A percentile compares a stretch with the other conserved stretches of the same genome.
These are phyloP conservation scores for Jaltomata sinuosa DNA, from an alignment of 257 asterid genomes.

Conservation along the genomic window DNA sequence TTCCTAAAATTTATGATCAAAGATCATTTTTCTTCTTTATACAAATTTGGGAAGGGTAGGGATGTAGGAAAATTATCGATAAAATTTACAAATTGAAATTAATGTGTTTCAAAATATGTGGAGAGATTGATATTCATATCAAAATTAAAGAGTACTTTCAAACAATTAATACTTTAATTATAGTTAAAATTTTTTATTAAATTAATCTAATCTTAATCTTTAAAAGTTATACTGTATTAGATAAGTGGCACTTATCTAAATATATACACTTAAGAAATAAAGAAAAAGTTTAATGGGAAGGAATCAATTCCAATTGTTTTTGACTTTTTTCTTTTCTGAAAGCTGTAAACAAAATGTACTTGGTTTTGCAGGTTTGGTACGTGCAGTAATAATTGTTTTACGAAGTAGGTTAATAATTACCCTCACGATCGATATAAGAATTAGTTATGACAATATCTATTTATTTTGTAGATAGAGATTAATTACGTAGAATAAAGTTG, in stretches of 20 bases:
- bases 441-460: too few species aligned
- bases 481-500: too few species aligned
- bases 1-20: background rate
- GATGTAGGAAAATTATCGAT: background rate
- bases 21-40: background rate
- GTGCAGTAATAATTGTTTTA: constrained; percentile 7
- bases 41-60: background rate
- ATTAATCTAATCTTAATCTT: too few species aligned
- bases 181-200: background rate
- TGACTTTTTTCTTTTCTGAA: background rate
- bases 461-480: too few species aligned
- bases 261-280: too few species aligned
- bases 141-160: too few species aligned
- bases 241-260: too few species aligned
- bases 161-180: too few species aligned
- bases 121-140: background rate
- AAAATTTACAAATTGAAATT: background rate
- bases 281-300: too few species aligned
- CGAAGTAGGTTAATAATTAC: background rate
- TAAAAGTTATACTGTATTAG: background rate
- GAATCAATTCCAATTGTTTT: background rate
- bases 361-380: background rate
- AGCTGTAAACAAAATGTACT: background rate
- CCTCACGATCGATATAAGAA: background rate
- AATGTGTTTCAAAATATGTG: too few species aligned